phyloP scores from a whole-genome alignment of 2,329 filamentous ascomycete genomes.

The Lomentospora prolificans region DNA sequence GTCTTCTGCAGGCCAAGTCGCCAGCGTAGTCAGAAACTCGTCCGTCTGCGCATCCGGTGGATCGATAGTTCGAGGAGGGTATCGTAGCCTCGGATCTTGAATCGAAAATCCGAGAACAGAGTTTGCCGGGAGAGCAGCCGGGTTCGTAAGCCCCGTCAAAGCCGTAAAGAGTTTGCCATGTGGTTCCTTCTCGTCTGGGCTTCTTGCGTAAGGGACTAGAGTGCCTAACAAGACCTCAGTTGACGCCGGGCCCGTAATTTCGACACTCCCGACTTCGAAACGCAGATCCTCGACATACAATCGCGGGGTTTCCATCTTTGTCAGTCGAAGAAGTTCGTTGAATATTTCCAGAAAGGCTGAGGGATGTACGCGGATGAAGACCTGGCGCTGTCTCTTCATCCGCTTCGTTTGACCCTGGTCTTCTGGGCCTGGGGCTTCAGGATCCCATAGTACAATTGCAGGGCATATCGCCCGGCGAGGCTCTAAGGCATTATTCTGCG shows the following conservation, averaged over 20 bases:
- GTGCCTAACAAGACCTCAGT: conserved; percentile 67
- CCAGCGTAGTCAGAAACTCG: conserved; percentile 49
- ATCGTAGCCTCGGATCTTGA: conserved; percentile 69
- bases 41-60: conserved; percentile 19
- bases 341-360: conserved; percentile 65
- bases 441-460: conserved; percentile 67
- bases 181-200: conserved; percentile 18
- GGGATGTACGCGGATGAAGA: conserved; percentile 73
- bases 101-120: conserved; percentile 63
- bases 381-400: conserved; percentile 25
- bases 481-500: conserved; percentile 14
- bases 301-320: conserved; percentile 50
- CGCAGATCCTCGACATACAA: conserved; percentile 59
- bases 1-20: conserved; percentile 57
- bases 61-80: conserved; percentile 56
- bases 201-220: conserved; percentile 41
- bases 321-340: conserved; percentile 47
- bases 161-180: conserved; percentile 41
- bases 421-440: too few relatives aligned
- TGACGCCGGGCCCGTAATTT: conserved; percentile 57
- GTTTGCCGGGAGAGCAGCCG: conserved; percentile 58
- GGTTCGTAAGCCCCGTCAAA: conserved; percentile 53
- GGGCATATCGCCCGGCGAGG: conserved; percentile 55
- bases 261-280: conserved; percentile 54
- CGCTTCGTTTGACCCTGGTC: too few relatives aligned